Conservation (phyloP, 441 rosid genomes). For the Daphne laureola region DNA sequence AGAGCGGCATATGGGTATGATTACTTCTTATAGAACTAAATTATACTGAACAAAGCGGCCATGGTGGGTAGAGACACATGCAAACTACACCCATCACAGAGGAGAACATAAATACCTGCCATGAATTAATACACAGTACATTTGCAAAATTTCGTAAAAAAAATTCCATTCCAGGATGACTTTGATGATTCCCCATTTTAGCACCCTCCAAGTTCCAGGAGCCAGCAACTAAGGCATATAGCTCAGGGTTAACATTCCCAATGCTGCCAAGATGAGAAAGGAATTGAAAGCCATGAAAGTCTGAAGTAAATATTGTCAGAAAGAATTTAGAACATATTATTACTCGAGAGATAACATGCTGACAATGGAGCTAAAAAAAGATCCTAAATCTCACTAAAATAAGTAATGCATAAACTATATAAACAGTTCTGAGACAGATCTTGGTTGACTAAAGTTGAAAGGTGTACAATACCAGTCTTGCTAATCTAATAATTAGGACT, state of each 20-base stretch:
- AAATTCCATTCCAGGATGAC: constrained; percentile 30
- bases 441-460: too few relatives aligned
- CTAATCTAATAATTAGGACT: too few relatives aligned
- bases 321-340: background rate
- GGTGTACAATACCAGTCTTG: too few relatives aligned
- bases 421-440: too few relatives aligned
- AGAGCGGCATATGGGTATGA: background rate
- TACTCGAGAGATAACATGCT: background rate
- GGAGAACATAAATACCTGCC: constrained; percentile 61
- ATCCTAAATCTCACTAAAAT: constrained; percentile 1
- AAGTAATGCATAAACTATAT: background rate
- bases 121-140: constrained; percentile 76
- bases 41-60: background rate
- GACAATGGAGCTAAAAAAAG: background rate
- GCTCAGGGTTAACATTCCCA: constrained; percentile 89
- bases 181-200: constrained; percentile 16
- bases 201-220: constrained; percentile 40
- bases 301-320: background rate
- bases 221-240: constrained; percentile 76
- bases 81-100: too few relatives aligned
- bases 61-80: too few relatives aligned
- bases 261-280: constrained; percentile 44
- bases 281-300: background rate
- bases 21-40: background rate
- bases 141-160: constrained; percentile 65